Evolutionary conservation across 371 early-diverging fungal genomes (phyloP), one percentile per base, ranked within the genome.

Genomic region (Rhizopus sp.): DNA sequence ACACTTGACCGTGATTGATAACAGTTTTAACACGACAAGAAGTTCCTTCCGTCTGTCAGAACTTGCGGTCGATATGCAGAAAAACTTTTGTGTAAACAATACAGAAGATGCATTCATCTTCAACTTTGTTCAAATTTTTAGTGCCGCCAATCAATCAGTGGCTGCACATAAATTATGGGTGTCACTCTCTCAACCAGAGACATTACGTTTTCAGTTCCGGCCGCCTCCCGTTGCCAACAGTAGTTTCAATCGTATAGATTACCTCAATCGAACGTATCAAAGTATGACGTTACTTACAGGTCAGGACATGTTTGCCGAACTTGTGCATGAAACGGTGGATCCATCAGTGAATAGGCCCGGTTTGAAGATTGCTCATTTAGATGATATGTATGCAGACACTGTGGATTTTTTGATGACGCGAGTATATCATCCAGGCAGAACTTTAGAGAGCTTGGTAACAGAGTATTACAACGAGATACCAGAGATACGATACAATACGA

Each of bases 391-490:
- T 44, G 42, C 16, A 7, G 40, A 42, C 15, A 72, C 72, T 30
- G 61, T 68, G 37, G 80, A 79, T 50, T 79, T 79, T 38, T 59
- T 79, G 29, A 72, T 79, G 72, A 70, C 69, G 3, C 48, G 47
- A 7, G 39, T 60, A 0, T 73, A 67, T 34, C 64, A 62, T 23
- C 39, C 49, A 7, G 77, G 74, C 0, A 44, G 63, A n/a, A 68
- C 67, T 3, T 50, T 74, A 5, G 68, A 72, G 16, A 58, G 64
- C 3, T 38, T 78, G n/a, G 65, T 70, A 3, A 48, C 63, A 0
- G 32, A 47, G 7, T 57, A 45, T n/a, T 78, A 78, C 44, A 35
- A 44, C 5, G 32, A 39, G 2, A 42, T 77, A 9, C 77, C 77
- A 0, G 29, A 15, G 3, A 64, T 78, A 17, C 39, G 37, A 8